A percentile compares a stretch with the other conserved stretches of the same genome.
phyloP scores from a whole-genome alignment of 257 asterid species.

The Solanum neorickii region DNA sequence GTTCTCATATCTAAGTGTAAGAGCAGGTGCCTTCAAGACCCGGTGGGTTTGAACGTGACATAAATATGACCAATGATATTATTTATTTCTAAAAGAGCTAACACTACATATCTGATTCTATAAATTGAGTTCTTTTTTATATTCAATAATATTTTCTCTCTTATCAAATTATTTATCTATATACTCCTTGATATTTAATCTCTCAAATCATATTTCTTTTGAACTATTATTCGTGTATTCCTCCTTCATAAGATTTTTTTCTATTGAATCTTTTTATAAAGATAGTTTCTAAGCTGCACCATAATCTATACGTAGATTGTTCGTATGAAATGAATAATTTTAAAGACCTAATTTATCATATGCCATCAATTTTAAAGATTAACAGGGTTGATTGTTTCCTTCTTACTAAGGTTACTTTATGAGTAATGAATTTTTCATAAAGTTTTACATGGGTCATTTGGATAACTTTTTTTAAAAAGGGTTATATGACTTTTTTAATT shows the following conservation, averaged over 20 bases:
- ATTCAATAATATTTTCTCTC: background rate
- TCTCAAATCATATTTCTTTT: background rate
- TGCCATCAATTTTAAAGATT: too few relatives aligned
- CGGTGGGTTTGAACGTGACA: background rate
- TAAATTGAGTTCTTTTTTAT: too few relatives aligned
- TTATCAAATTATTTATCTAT: too few relatives aligned
- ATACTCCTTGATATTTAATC: background rate
- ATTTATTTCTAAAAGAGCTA: background rate
- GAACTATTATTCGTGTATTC: background rate
- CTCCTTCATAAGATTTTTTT: background rate
- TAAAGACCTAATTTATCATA: background rate
- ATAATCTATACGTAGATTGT: too few relatives aligned
- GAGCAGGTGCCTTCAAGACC: background rate
- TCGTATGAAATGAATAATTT: background rate
- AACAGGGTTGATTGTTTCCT: background rate
- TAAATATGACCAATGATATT: background rate
- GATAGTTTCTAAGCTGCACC: background rate
- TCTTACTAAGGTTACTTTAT: background rate
- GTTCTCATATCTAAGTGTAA: background rate
- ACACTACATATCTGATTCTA: background rate
- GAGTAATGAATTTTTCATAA: background rate
- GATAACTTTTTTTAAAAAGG: background rate
- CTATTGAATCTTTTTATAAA: too few relatives aligned
- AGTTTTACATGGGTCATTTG: background rate
- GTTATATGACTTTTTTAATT: background rate